A percentile compares a stretch with the other conserved stretches of the same genome.
Conservation (phyloP, 2,329 filamentous ascomycete genomes). For the Aspergillus novofumigatus region DNA sequence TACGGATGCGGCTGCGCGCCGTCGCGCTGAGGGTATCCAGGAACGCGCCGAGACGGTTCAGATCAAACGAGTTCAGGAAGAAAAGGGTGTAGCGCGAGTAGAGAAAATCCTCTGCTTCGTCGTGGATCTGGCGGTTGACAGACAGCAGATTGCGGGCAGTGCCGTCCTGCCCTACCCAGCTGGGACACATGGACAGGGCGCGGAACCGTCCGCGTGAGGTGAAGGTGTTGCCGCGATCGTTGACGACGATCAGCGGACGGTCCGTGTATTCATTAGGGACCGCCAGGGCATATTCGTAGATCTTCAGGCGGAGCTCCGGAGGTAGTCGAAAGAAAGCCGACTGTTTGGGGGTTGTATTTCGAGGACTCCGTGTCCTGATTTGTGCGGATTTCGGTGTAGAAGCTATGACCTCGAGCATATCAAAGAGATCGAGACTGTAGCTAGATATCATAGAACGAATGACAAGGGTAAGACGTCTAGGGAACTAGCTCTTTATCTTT, state of each 20-base stretch:
- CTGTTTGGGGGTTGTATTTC: constrained; percentile 1
- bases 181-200: constrained; percentile 31
- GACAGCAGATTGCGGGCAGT: constrained; percentile 27
- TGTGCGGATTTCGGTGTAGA: not conserved
- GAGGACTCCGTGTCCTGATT: not conserved
- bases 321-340: constrained; percentile 25
- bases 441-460: not conserved
- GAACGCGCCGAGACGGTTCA: constrained; percentile 27
- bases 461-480: not conserved
- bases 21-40: constrained; percentile 31
- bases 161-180: constrained; percentile 30
- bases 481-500: not conserved
- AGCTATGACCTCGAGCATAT: not conserved
- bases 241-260: constrained; percentile 31
- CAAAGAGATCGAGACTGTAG: too few species aligned
- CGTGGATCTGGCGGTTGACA: constrained; percentile 33
- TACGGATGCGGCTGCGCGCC: constrained; percentile 28
- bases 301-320: constrained; percentile 30
- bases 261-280: constrained; percentile 30
- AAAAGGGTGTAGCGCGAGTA: constrained; percentile 34
- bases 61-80: constrained; percentile 32
- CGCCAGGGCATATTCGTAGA: constrained; percentile 30
- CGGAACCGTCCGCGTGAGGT: constrained; percentile 28
- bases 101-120: constrained; percentile 32
- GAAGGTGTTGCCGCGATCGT: constrained; percentile 30